Conservation (phyloP, 1,284 basidiomycete species). For the Cutaneotrichosporon mucoides region DNA sequence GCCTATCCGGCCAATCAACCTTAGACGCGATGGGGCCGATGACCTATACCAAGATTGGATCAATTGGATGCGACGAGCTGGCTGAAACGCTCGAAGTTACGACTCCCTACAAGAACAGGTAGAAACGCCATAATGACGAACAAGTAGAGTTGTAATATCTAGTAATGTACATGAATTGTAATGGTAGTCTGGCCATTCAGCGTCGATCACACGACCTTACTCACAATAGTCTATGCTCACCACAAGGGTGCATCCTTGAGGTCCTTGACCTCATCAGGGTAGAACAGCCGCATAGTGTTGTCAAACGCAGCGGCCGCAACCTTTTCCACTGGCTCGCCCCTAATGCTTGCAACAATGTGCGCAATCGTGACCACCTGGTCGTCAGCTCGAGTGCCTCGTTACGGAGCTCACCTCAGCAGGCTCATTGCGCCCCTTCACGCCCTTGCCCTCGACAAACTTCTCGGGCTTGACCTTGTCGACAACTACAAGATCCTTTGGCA, state of each 20-base stretch:
- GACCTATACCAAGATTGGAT: too few species aligned
- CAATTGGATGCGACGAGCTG: too few species aligned
- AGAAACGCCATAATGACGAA: too few species aligned
- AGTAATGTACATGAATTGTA: too few species aligned
- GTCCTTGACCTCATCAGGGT: constrained; percentile 21
- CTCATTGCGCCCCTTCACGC: constrained; percentile 80
- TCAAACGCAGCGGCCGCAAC: constrained; percentile 62
- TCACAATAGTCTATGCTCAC: background rate
- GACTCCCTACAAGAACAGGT: too few species aligned
- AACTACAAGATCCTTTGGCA: constrained; percentile 59
- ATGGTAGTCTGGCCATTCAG: too few species aligned
- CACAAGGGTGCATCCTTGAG: background rate
- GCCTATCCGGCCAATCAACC: too few species aligned
- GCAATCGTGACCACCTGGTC: constrained; percentile 63
- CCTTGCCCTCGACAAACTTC: constrained; percentile 59
- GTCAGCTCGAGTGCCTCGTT: constrained; percentile 1
- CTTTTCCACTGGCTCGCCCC: constrained; percentile 57
- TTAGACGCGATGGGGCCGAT: too few species aligned
- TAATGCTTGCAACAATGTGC: constrained; percentile 65
- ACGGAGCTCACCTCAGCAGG: constrained; percentile 54
- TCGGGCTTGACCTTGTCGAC: constrained; percentile 61
- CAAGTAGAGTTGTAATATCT: too few species aligned
- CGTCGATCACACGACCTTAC: too few species aligned
- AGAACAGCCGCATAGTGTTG: constrained; percentile 65
- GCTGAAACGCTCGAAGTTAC: too few species aligned